Percentiles rank a stretch among this genome's conserved stretches.
These are phyloP conservation scores for Piper longum DNA, from an alignment of 164 flowering plant genomes.

Conservation along the genomic window DNA sequence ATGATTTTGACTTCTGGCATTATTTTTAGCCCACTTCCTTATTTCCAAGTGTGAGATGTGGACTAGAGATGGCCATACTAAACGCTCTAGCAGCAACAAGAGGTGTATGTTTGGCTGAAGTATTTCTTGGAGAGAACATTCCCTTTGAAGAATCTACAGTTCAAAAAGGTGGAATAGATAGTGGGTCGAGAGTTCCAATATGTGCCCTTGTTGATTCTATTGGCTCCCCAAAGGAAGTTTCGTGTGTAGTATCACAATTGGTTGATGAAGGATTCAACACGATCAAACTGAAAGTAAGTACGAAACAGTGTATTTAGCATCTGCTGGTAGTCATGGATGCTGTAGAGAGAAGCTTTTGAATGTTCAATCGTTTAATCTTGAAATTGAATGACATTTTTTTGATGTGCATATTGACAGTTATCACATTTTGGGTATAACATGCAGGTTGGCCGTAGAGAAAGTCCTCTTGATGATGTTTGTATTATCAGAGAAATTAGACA, in stretches of 20 bases:
- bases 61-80: conserved; percentile 88
- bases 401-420: not conserved
- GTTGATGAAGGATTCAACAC: conserved; percentile 76
- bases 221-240: conserved; percentile 64
- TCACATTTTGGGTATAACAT: not conserved
- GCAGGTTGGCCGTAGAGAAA: conserved; percentile 68
- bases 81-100: conserved; percentile 61
- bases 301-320: not conserved
- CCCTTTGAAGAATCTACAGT: conserved; percentile 8
- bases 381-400: not conserved
- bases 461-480: conserved; percentile 65
- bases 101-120: conserved; percentile 35
- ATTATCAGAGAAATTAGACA: conserved; percentile 58
- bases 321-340: not conserved
- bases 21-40: conserved; percentile 47
- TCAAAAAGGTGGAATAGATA: conserved; percentile 12
- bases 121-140: conserved; percentile 19
- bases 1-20: conserved; percentile 1
- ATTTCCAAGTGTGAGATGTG: conserved; percentile 90
- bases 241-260: conserved; percentile 39
- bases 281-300: conserved; percentile 67
- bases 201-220: conserved; percentile 78
- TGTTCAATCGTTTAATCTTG: not conserved
- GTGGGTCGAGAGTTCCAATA: conserved; percentile 29
- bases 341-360: not conserved